Base-by-base conservation (phyloP, 2,329 filamentous ascomycete genomes). In the Hymenoscyphus infarciens region DNA sequence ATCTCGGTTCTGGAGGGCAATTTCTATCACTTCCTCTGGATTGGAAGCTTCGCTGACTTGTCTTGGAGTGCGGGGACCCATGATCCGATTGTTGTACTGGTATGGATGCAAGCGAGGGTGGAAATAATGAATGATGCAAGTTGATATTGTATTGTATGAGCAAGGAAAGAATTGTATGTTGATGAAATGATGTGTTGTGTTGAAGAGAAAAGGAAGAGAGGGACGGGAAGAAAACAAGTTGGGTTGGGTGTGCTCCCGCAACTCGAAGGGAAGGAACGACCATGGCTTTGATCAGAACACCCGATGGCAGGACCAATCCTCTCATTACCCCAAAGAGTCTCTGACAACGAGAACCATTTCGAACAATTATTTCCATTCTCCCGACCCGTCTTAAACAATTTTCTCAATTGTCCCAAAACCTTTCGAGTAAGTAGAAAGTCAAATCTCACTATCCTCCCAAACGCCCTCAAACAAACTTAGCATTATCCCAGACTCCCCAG, bases 21-120 rank as follows among this genome's bases (percentile, higher is more conserved):
- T 22, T 52, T 22, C 8, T 2, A 52, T 3, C 10, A 52, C 45
- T 25, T 52, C 19, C 45, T 25, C 45, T 25, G 45, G 45, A 13
- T 52, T 13, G 45, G 45, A 52, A 11, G 45, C 45, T 25, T 52
- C 45, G 45, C 45, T 52, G 45, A 52, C 45, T 22, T 52, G 45
- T 5, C 19, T 52, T 10, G 22, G 19, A 13, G 19, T 52, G 45
- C 45, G 45, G 25, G 45, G 45, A 22, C 4, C 11, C 22, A 25
- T 52, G 19, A 25, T n/a, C n/a, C n/a, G n/a, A n/a, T n/a, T n/a
- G n/a, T 13, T 22, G 45, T 22, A 25, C 10, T 27, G n/a, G 19
- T 52, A 52, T 25, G 45, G 22, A 52, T 25, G 45, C 5, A 22
- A 52, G 45, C 45, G 45, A 52, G 22, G 45, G 45, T 52, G 11